Evolutionary conservation across 2,329 filamentous ascomycete genomes (phyloP).

Genomic region (Karstenula rhodostoma): DNA sequence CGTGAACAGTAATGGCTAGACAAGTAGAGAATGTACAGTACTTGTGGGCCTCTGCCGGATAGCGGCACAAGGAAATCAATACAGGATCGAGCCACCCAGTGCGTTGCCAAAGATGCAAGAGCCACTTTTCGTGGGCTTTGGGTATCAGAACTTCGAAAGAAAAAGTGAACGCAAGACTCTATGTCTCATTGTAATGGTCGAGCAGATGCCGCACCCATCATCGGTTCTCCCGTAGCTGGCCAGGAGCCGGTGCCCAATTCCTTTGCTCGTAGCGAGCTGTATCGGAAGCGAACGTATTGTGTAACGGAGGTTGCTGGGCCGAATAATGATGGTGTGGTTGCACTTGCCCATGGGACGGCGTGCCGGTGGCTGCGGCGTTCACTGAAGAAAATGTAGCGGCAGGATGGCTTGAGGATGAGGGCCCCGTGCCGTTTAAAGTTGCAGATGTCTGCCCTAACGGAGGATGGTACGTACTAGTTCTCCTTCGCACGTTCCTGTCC

Average conservation of each 20-base stretch:
- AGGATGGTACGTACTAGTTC: conserved; percentile 49
- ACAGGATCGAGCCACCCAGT: conserved; percentile 7
- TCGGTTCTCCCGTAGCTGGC: conserved; percentile 20
- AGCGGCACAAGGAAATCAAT: background rate
- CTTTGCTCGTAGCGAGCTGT: conserved; percentile 35
- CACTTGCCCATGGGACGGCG: conserved; percentile 12
- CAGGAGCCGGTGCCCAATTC: conserved; percentile 29
- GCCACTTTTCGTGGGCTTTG: background rate
- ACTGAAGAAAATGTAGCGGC: conserved; percentile 29
- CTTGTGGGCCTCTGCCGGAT: background rate
- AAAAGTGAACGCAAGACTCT: background rate
- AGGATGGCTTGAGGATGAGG: conserved; percentile 31
- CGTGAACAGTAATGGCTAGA: conserved; percentile 5
- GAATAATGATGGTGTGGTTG: conserved; percentile 1
- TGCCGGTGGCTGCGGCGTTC: conserved; percentile 25
- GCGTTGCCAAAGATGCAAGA: conserved; percentile 13
- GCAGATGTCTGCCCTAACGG: conserved; percentile 32
- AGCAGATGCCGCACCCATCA: background rate
- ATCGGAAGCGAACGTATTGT: conserved; percentile 30
- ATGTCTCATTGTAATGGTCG: background rate
- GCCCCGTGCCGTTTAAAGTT: conserved; percentile 29
- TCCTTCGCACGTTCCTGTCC: conserved; percentile 48
- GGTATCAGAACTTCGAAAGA: conserved; percentile 17
- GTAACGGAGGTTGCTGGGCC: conserved; percentile 24
- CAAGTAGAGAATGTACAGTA: background rate